phyloP scores from a whole-genome alignment of 1,284 basidiomycete species.

The Puccinia hordei region DNA sequence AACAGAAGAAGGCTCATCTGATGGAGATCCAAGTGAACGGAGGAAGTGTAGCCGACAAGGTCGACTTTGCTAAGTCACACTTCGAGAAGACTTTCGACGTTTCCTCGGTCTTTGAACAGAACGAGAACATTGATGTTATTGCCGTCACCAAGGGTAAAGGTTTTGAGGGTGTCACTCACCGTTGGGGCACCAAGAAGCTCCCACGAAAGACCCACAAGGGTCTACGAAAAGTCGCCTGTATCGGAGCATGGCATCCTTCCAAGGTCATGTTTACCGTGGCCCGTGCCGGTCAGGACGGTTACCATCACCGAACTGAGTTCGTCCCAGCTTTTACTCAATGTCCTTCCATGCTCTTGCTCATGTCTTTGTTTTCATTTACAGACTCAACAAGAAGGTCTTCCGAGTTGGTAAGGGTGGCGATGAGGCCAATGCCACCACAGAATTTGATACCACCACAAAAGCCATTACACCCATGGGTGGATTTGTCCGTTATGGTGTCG shows the following conservation, averaged over 20 bases:
- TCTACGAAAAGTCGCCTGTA: constrained; percentile 99
- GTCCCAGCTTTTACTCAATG: not conserved
- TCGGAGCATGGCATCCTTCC: constrained; percentile 94
- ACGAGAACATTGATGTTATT: constrained; percentile 95
- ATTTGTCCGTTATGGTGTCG: constrained; percentile 97
- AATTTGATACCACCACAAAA: constrained; percentile 91
- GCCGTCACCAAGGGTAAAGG: constrained; percentile 99
- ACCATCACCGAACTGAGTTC: constrained; percentile 88
- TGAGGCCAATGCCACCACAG: constrained; percentile 84
- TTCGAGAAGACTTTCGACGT: constrained; percentile 98
- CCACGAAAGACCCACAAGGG: constrained; percentile 99
- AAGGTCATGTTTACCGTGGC: constrained; percentile 99
- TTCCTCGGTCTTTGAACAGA: constrained; percentile 84
- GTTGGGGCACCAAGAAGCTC: constrained; percentile 99
- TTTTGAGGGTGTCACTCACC: constrained; percentile 98
- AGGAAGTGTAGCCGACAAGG: constrained; percentile 94
- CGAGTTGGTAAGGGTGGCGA: constrained; percentile 83
- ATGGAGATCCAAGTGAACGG: constrained; percentile 99
- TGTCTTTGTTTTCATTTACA: constrained; percentile 80
- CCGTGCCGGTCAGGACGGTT: constrained; percentile 99
- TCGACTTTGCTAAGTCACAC: constrained; percentile 89
- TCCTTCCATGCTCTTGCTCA: constrained; percentile 66
- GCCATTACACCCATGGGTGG: constrained; percentile 97
- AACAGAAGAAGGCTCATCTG: constrained; percentile 99
- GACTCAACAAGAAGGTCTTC: constrained; percentile 64